Evolutionary conservation across 768 basidiomycete genomes (phyloP).

Genomic region (Tephrocybe sp.): DNA sequence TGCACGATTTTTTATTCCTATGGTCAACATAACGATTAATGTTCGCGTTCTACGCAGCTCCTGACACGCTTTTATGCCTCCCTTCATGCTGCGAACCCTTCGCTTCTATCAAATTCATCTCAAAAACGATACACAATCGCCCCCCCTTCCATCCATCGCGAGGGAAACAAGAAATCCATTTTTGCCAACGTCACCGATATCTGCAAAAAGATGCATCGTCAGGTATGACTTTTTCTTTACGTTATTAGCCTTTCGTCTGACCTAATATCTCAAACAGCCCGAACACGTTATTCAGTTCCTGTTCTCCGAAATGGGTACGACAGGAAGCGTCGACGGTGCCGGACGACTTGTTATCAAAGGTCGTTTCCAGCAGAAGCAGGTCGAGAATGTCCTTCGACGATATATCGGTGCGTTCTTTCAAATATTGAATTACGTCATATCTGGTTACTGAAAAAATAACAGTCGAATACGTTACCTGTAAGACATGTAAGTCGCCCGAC

Average conservation of each 20-base stretch:
- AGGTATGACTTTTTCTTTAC: conserved; percentile 31
- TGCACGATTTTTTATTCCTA: conserved; percentile 16
- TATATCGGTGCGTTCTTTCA: conserved; percentile 77
- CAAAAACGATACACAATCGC: conserved; percentile 97
- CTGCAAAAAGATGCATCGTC: conserved; percentile 96
- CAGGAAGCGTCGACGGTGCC: conserved; percentile 89
- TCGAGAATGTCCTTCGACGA: conserved; percentile 93
- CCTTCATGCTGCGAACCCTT: conserved; percentile 91
- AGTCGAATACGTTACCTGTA: conserved; percentile 99
- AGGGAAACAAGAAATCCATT: conserved; percentile 96
- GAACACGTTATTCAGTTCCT: conserved; percentile 98
- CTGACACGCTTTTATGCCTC: conserved; percentile 89
- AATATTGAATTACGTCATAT: neutral
- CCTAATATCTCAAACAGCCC: conserved; percentile 44
- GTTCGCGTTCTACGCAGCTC: conserved; percentile 49
- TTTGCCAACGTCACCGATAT: conserved; percentile 98
- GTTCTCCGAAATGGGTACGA: conserved; percentile 98
- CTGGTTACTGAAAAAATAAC: neutral
- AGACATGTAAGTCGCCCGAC: conserved; percentile 98
- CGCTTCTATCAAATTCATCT: conserved; percentile 73
- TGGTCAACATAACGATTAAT: neutral
- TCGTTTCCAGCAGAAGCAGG: conserved; percentile 96
- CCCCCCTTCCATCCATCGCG: conserved; percentile 89
- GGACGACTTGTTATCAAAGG: conserved; percentile 95
- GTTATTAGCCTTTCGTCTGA: neutral